A percentile compares a stretch with the other conserved stretches of the same genome.
Conservation (phyloP, 2,329 filamentous ascomycete genomes). For the Neoarthrinium moseri region DNA sequence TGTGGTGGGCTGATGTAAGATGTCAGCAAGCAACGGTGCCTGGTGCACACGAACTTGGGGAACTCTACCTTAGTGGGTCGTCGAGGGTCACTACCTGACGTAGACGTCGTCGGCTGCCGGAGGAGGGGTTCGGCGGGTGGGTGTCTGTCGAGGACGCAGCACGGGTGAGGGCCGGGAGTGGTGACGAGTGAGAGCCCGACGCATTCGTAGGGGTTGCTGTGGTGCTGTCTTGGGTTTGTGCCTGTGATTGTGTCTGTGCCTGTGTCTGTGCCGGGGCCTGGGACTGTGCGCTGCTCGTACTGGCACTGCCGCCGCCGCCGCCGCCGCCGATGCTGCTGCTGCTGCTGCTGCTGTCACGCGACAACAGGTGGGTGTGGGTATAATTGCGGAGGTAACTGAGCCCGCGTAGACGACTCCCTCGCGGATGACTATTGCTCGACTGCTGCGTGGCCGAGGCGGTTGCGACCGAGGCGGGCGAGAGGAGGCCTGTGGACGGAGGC, state of each 20-base stretch:
- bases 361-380: conserved; percentile 9
- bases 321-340: too few species aligned
- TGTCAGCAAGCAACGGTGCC: not conserved
- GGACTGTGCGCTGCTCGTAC: not conserved
- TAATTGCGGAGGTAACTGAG: conserved; percentile 26
- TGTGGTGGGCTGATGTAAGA: not conserved
- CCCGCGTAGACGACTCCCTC: conserved; percentile 24
- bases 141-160: too few species aligned
- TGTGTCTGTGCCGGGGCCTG: too few species aligned
- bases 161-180: conserved; percentile 4
- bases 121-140: conserved; percentile 1
- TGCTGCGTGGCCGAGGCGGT: conserved; percentile 16
- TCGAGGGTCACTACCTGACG: not conserved
- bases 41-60: too few species aligned
- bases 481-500: conserved; percentile 24
- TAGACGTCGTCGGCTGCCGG: conserved; percentile 1
- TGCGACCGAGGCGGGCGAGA: conserved; percentile 25
- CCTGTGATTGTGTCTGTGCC: too few species aligned
- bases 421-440: conserved; percentile 18
- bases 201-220: conserved; percentile 1
- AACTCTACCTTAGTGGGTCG: conserved; percentile 1
- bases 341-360: conserved; percentile 10
- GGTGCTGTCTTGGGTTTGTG: too few species aligned
- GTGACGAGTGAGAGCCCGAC: not conserved
- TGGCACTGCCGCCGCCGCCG: too few species aligned